Conservation (phyloP, 176 grass and related monocot genomes). For the Aegilops bicornis region DNA sequence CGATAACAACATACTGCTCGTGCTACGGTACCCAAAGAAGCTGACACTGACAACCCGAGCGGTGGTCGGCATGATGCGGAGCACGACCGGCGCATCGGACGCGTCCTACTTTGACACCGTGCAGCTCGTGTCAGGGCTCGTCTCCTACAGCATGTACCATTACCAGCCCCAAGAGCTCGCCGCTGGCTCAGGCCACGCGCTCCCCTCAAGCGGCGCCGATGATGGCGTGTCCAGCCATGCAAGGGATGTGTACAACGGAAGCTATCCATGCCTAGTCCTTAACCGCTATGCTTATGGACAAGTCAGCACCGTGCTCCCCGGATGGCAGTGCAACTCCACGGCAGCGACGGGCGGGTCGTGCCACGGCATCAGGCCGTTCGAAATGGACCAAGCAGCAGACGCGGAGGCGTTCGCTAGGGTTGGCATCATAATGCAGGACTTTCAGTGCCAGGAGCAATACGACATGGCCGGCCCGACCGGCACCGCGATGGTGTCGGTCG, state of each 20-base stretch:
- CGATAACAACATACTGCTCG: conserved; percentile 34
- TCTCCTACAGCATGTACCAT: conserved; percentile 21
- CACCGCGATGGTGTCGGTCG: conserved; percentile 33
- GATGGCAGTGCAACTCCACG: conserved; percentile 41
- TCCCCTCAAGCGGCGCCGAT: conserved; percentile 16
- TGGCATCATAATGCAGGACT: conserved; percentile 51
- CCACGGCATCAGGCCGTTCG: conserved; percentile 46
- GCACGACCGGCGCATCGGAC: conserved; percentile 14
- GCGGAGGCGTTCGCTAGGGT: conserved; percentile 6
- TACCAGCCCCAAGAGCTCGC: conserved; percentile 47
- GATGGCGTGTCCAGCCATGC: background rate
- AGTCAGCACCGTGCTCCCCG: conserved; percentile 27
- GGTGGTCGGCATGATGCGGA: conserved; percentile 43
- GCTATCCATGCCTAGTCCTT: conserved; percentile 35
- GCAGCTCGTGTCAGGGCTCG: conserved; percentile 41
- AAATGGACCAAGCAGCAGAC: background rate
- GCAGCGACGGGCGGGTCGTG: conserved; percentile 24
- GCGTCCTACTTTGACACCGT: conserved; percentile 52
- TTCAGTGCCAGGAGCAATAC: conserved; percentile 27
- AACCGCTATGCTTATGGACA: background rate
- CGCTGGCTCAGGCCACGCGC: conserved; percentile 30
- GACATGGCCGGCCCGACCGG: background rate
- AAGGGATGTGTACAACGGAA: conserved; percentile 37
- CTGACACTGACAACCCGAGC: conserved; percentile 44
- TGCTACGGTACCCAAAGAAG: conserved; percentile 48